Conservation (phyloP, 352 stramenopile genomes). For the Pythium scleroteichum region DNA sequence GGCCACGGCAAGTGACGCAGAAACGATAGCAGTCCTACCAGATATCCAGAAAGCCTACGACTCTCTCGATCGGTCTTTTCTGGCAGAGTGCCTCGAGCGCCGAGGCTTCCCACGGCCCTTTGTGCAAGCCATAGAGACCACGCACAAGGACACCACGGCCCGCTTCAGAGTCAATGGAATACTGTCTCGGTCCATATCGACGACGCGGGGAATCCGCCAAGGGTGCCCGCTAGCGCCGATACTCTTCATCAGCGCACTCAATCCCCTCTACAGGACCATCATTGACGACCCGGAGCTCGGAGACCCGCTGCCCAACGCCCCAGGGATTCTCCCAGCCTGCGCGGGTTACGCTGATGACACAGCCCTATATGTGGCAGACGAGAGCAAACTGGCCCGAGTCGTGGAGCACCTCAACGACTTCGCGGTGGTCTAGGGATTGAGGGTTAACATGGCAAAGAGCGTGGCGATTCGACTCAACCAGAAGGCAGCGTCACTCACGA, state of each 20-base stretch:
- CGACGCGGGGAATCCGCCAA: conserved; percentile 2
- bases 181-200: not conserved
- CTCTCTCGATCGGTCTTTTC: not conserved
- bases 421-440: not conserved
- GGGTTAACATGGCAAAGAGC: not conserved
- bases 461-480: not conserved
- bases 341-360: not conserved
- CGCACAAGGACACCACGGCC: not conserved
- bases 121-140: not conserved
- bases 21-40: conserved; percentile 5
- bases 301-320: too few relatives aligned
- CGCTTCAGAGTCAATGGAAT: conserved; percentile 4
- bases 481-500: not conserved
- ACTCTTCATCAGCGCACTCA: conserved; percentile 10
- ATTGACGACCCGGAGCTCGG: not conserved
- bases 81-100: not conserved
- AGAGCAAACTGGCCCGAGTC: not conserved
- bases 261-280: not conserved
- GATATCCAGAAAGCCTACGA: conserved; percentile 19
- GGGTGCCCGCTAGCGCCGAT: conserved; percentile 13
- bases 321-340: too few relatives aligned
- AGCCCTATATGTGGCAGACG: not conserved
- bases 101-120: not conserved
- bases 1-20: not conserved
- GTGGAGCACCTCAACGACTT: not conserved